Evolutionary conservation across 2,329 filamentous ascomycete genomes (phyloP).

Genomic region (Aureobasidium sp.): DNA sequence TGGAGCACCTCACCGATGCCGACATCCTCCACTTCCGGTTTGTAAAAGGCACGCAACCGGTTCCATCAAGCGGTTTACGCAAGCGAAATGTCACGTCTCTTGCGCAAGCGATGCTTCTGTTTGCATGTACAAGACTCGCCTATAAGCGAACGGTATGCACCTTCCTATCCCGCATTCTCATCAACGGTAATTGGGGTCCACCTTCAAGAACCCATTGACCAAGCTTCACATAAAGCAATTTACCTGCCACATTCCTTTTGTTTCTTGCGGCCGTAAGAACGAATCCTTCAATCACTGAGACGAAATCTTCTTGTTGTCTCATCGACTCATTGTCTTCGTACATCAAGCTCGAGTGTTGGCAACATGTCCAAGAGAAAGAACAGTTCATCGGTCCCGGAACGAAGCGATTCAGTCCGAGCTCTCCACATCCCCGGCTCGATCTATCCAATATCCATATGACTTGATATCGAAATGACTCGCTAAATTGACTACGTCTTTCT

Average conservation of each 20-base stretch:
- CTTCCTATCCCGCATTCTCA: neutral
- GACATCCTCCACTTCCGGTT: neutral
- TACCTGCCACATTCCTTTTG: neutral
- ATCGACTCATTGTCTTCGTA: neutral
- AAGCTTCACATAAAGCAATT: neutral
- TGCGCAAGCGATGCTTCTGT: neutral
- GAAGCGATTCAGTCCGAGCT: neutral
- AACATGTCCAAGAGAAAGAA: neutral
- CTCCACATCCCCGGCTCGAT: neutral
- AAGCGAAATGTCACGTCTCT: constrained; percentile 2
- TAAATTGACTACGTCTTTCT: neutral
- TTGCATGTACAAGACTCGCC: neutral
- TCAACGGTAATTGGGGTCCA: neutral
- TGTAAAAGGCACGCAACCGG: neutral
- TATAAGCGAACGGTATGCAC: constrained; percentile 8
- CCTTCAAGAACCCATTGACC: neutral
- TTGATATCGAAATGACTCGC: neutral
- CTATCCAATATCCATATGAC: neutral
- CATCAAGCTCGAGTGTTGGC: neutral
- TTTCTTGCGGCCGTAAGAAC: neutral
- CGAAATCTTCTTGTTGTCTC: neutral
- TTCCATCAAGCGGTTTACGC: neutral
- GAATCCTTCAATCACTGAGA: neutral
- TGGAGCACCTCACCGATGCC: neutral
- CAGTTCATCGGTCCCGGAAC: constrained; percentile 5